These are phyloP conservation scores for Oryza rufipogon DNA, from an alignment of 176 grass and related monocot genomes.

Conservation along the genomic window DNA sequence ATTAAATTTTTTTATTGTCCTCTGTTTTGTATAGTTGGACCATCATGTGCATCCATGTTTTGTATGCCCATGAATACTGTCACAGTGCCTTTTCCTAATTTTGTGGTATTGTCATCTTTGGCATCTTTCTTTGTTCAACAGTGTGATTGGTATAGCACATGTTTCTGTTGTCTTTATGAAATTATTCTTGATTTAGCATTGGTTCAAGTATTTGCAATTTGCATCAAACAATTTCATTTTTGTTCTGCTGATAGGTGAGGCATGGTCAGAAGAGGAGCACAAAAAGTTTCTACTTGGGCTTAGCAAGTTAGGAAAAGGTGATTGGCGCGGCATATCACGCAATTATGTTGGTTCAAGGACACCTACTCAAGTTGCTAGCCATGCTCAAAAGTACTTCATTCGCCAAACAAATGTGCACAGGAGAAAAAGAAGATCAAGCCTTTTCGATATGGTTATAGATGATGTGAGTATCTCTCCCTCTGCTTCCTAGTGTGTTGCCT, in stretches of 20 bases:
- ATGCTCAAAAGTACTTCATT: constrained; percentile 79
- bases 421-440: constrained; percentile 73
- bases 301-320: constrained; percentile 67
- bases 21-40: neutral
- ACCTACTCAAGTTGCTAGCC: constrained; percentile 78
- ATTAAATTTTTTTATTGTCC: neutral
- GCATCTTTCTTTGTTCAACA: neutral
- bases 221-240: constrained; percentile 3
- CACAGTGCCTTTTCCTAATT: neutral
- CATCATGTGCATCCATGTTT: neutral
- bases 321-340: constrained; percentile 77
- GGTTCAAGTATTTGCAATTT: neutral
- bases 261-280: constrained; percentile 79
- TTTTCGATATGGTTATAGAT: constrained; percentile 64
- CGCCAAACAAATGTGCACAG: constrained; percentile 56
- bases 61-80: neutral
- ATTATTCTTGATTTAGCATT: neutral
- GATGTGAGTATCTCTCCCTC: constrained; percentile 48
- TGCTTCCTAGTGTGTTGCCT: neutral
- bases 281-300: constrained; percentile 67
- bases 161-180: neutral
- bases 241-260: constrained; percentile 47
- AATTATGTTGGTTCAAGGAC: constrained; percentile 60
- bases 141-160: neutral
- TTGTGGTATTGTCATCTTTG: neutral